phyloP scores from a whole-genome alignment of 331 rosid species.

The Malus hybrid region DNA sequence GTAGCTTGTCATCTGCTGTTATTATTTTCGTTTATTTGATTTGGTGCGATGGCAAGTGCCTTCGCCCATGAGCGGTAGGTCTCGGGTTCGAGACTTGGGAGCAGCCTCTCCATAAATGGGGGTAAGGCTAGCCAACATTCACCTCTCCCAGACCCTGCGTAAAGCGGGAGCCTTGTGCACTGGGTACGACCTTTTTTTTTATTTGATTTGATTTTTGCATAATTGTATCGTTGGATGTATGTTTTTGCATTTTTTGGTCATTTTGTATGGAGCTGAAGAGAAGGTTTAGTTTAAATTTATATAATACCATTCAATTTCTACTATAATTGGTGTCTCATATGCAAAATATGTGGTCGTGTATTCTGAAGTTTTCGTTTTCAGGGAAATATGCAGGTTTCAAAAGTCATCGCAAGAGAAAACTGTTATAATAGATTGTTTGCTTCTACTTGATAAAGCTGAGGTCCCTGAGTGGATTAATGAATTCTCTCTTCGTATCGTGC shows the following conservation, averaged over 20 bases:
- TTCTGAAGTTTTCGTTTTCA: constrained; percentile 24
- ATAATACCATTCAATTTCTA: background rate
- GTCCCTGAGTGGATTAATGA: constrained; percentile 51
- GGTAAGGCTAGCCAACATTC: too few species aligned
- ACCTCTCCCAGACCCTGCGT: too few species aligned
- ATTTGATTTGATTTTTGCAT: background rate
- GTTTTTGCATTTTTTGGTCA: background rate
- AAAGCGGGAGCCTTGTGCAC: too few species aligned
- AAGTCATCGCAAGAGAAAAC: constrained; percentile 40
- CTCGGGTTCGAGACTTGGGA: too few species aligned
- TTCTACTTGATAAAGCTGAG: constrained; percentile 59
- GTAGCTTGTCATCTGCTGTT: background rate
- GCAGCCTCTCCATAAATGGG: too few species aligned
- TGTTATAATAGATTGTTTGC: constrained; percentile 54
- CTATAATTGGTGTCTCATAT: background rate
- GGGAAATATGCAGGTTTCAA: constrained; percentile 73
- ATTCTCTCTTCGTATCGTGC: constrained; percentile 37
- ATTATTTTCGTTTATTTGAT: background rate
- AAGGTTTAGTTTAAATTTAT: background rate
- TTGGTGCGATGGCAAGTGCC: too few species aligned
- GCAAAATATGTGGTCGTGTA: background rate
- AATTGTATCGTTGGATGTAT: background rate
- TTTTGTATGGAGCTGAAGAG: background rate
- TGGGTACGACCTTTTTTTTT: too few species aligned
- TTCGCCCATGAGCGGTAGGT: too few species aligned